Percentiles rank a stretch among this genome's conserved stretches.
phyloP scores from a whole-genome alignment of 106 monocot species.

The Acorus gramineus region DNA sequence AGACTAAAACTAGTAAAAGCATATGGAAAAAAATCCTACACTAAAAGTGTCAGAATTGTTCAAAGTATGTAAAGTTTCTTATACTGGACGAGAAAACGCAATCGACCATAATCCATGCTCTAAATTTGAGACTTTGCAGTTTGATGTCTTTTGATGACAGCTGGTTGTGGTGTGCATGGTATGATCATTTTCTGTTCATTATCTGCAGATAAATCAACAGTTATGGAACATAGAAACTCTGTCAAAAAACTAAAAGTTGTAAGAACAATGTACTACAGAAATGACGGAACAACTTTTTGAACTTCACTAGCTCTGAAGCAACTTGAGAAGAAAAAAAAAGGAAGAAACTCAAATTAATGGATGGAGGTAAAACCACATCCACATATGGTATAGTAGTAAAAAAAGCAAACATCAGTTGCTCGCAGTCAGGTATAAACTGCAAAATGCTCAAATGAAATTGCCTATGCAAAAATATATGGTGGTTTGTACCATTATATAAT shows the following conservation, averaged over 20 bases:
- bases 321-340: neutral
- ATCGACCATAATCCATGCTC: conserved; percentile 10
- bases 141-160: conserved; percentile 5
- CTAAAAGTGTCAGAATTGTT: conserved; percentile 1
- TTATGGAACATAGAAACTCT: conserved; percentile 40
- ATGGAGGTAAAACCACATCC: too few species aligned
- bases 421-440: too few species aligned
- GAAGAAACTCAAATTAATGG: too few species aligned
- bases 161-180: conserved; percentile 4
- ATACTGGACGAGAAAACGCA: too few species aligned
- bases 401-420: too few species aligned
- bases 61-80: conserved; percentile 4
- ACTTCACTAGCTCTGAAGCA: neutral
- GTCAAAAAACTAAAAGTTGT: neutral
- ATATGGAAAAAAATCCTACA: conserved; percentile 29
- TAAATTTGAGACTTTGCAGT: neutral
- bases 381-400: too few species aligned
- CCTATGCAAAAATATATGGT: too few species aligned
- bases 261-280: too few species aligned
- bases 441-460: too few species aligned
- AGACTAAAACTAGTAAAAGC: too few species aligned
- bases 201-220: conserved; percentile 14
- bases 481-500: too few species aligned
- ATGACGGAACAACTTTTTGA: neutral
- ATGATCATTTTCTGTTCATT: conserved; percentile 9